A percentile compares a stretch with the other conserved stretches of the same genome.
Evolutionary conservation across 768 basidiomycete species (phyloP).

Genomic region (Solioccasus polychromus): DNA sequence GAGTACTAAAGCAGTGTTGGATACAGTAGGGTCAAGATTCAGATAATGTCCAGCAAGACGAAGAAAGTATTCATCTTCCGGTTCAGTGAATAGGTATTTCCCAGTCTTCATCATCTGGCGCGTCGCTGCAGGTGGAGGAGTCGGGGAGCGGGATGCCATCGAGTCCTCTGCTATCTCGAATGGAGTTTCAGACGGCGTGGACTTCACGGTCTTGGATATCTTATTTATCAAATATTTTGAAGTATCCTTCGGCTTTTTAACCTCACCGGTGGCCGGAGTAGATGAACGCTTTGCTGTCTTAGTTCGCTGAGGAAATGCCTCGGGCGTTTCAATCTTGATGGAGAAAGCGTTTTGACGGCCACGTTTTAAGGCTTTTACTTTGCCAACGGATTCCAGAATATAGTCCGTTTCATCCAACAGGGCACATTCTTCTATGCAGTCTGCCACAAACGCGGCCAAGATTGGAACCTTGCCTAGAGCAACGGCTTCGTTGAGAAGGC

Average conservation of each 20-base stretch:
- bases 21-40: conserved; percentile 45
- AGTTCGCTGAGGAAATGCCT: conserved; percentile 1
- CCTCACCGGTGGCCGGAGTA: conserved; percentile 3
- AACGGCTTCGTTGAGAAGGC: conserved; percentile 39
- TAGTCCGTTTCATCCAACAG: conserved; percentile 48
- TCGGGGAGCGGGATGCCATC: conserved; percentile 34
- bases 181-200: background rate
- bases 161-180: conserved; percentile 3
- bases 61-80: conserved; percentile 48
- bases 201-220: conserved; percentile 4
- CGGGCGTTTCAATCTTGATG: conserved; percentile 10
- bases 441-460: conserved; percentile 49
- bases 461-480: conserved; percentile 44
- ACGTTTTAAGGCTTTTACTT: conserved; percentile 21
- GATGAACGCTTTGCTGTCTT: conserved; percentile 6
- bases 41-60: conserved; percentile 46
- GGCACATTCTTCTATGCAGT: conserved; percentile 43
- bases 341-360: conserved; percentile 20
- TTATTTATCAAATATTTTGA: conserved; percentile 7
- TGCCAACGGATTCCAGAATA: conserved; percentile 34
- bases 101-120: conserved; percentile 27
- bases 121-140: conserved; percentile 41
- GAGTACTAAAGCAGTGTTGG: conserved; percentile 35
- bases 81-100: conserved; percentile 45
- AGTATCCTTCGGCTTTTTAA: conserved; percentile 2